phyloP scores from a whole-genome alignment of 768 basidiomycete genomes.

The Gloeopeniophorella convolvens region DNA sequence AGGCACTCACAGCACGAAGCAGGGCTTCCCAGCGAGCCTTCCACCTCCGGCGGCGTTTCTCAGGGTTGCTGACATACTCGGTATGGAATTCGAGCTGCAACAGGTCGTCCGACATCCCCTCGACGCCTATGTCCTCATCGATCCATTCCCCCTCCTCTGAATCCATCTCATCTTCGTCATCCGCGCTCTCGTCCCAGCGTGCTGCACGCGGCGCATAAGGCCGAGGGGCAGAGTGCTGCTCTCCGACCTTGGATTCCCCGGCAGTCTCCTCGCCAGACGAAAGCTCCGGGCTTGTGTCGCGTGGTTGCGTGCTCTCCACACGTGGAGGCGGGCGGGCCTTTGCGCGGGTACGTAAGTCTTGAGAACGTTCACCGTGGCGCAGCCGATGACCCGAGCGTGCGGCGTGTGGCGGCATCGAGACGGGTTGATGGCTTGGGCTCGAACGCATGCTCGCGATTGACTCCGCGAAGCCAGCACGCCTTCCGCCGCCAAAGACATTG shows the following conservation, averaged over 20 bases:
- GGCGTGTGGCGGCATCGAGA: slow-evolving; percentile 46
- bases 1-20: slow-evolving; percentile 53
- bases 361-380: slow-evolving; percentile 39
- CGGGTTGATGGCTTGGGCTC: slow-evolving; percentile 65
- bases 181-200: slow-evolving; percentile 36
- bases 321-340: slow-evolving; percentile 63
- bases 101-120: slow-evolving; percentile 65
- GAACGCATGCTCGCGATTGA: slow-evolving; percentile 57
- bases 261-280: slow-evolving; percentile 77
- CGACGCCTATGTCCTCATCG: slow-evolving; percentile 68
- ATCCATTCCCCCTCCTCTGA: slow-evolving; percentile 32
- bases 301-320: slow-evolving; percentile 76
- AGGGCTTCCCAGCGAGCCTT: slow-evolving; percentile 71
- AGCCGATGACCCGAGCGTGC: slow-evolving; percentile 39
- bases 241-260: slow-evolving; percentile 44
- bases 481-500: slow-evolving; percentile 16
- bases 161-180: slow-evolving; percentile 29
- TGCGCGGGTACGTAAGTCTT: slow-evolving; percentile 27
- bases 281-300: slow-evolving; percentile 74
- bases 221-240: slow-evolving; percentile 22
- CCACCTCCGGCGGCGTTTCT: slow-evolving; percentile 66
- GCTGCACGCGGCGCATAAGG: slow-evolving; percentile 13
- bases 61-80: slow-evolving; percentile 54
- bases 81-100: slow-evolving; percentile 75
- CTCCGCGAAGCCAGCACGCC: slow-evolving; percentile 27